Evolutionary conservation across 1,284 basidiomycete genomes (phyloP), one percentile per base, ranked within the genome.

Genomic region (Trametes polyzona): DNA sequence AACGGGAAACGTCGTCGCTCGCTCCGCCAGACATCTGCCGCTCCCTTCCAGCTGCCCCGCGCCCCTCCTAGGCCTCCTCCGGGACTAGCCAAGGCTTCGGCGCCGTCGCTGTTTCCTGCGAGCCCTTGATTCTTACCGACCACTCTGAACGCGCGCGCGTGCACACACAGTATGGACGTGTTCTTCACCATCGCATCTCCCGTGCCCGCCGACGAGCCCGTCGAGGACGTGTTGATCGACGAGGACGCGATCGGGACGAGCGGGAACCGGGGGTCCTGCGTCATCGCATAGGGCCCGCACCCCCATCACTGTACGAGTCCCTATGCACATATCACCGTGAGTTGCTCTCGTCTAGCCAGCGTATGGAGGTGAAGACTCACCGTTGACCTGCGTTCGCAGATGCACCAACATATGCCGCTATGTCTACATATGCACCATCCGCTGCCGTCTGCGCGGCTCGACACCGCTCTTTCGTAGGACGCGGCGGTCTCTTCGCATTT

Each of bases 111-210:
- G 36, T 5, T 43, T 26, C 36, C 43, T 50, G 44, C 44, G 44
- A 23, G 50, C 17, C 32, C 30, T 30, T 19, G 23, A 52, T 29
- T 30, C 33, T 19, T n/a, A 19, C 46, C 39, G 32, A 30, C 17
- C 35, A 16, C 42, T 21, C 19, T 16, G 24, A 11, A 21, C 35
- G n/a, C 32, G 10, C 29, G 30, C 39, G n/a, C 23, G 9, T 24
- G 26, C 41, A 40, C 17, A 14, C 37, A 42, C 35, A 21, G 30
- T 21, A 61, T 61, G 59, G 59, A 61, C 59, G 59, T 55, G n/a
- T 57, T 61, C 43, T 61, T 61, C 59, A 57, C 55, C 42, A 57
- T 61, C 47, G 52, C 55, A 14, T 24, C 59, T 14, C 51, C 55
- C 48, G 35, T 57, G 43, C 59, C 59, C 42, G 48, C 40, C 35